phyloP scores from a whole-genome alignment of 148 eudicot species.

The Chenopodium quinoa region DNA sequence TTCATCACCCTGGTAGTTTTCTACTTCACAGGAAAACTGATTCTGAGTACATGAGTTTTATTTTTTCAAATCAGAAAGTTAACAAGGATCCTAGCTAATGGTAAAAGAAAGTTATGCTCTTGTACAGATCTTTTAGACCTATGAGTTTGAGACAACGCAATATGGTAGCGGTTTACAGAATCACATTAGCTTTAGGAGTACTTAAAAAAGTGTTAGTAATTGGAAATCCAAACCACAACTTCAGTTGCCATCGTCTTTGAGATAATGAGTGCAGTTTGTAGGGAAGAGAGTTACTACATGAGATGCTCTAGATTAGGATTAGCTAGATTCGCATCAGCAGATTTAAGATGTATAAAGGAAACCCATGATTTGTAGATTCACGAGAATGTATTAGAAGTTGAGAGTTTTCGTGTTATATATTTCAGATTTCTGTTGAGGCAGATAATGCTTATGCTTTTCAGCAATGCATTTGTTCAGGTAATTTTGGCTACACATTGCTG shows the following conservation, averaged over 20 bases:
- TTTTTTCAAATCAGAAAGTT: slow-evolving; percentile 15
- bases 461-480: background rate
- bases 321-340: slow-evolving; percentile 6
- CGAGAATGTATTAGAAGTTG: slow-evolving; percentile 21
- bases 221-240: background rate
- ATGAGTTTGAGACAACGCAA: background rate
- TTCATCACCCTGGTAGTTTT: slow-evolving; percentile 34
- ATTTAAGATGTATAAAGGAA: slow-evolving; percentile 28
- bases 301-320: slow-evolving; percentile 17
- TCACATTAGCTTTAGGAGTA: background rate
- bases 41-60: slow-evolving; percentile 24
- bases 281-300: slow-evolving; percentile 15
- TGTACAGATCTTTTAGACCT: slow-evolving; percentile 28
- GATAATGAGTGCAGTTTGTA: slow-evolving; percentile 5
- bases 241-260: background rate
- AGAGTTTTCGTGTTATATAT: background rate
- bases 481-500: background rate
- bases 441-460: background rate
- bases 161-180: background rate
- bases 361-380: slow-evolving; percentile 18
- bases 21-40: slow-evolving; percentile 31
- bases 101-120: slow-evolving; percentile 1
- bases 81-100: slow-evolving; percentile 21
- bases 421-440: slow-evolving; percentile 4
- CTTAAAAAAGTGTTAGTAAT: slow-evolving; percentile 3